These are phyloP conservation scores for Sporothrix luriei DNA, from an alignment of 2,329 filamentous ascomycete genomes.

Conservation along the genomic window DNA sequence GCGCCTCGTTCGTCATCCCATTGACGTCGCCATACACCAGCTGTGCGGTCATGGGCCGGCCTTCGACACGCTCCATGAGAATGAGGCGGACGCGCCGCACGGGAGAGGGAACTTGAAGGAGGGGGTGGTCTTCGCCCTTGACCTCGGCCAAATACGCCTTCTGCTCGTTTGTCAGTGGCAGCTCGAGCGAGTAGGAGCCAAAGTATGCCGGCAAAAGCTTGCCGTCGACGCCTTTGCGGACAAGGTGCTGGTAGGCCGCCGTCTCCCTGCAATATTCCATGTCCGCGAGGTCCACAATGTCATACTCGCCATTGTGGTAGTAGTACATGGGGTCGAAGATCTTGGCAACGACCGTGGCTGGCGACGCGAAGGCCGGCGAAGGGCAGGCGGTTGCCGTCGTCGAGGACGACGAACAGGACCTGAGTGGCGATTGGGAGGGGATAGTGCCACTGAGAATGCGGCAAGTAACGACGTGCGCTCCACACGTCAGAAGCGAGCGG, in stretches of 20 bases:
- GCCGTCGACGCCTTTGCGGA: conserved; percentile 31
- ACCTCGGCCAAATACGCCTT: neutral
- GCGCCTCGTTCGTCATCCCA: conserved; percentile 14
- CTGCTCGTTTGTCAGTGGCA: conserved; percentile 31
- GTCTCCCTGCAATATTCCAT: conserved; percentile 35
- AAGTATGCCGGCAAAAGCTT: conserved; percentile 32
- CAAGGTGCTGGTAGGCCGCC: conserved; percentile 34
- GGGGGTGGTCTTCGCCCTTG: neutral
- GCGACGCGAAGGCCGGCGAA: neutral
- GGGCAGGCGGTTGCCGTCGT: neutral
- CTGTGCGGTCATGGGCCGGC: conserved; percentile 31
- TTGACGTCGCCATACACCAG: conserved; percentile 33
- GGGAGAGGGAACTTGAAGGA: neutral
- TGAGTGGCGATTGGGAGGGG: neutral
- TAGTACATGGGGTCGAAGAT: conserved; percentile 36
- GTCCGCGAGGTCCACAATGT: conserved; percentile 35
- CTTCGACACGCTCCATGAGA: conserved; percentile 30
- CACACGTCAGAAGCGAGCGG: conserved; percentile 14
- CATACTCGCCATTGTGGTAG: conserved; percentile 31
- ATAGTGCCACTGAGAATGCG: conserved; percentile 19
- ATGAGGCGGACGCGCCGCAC: conserved; percentile 33
- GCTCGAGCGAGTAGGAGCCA: conserved; percentile 31
- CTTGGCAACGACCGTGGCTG: conserved; percentile 33
- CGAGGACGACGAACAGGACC: neutral
- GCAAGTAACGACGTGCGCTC: conserved; percentile 33